Conservation (phyloP, 345 rosid species). For the Corymbia maculata region DNA sequence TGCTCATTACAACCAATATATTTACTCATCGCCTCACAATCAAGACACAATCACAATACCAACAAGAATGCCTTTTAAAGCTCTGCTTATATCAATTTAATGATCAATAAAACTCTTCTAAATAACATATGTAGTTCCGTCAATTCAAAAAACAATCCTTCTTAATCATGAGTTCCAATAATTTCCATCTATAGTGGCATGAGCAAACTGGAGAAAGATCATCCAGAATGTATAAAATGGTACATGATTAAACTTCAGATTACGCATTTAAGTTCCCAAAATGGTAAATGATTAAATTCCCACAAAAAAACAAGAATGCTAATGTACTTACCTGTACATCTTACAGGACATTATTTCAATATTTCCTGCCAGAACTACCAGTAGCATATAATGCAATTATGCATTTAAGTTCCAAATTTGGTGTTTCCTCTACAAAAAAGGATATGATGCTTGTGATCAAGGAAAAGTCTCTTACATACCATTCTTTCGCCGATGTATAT, state of each 20-base stretch:
- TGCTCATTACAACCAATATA: background rate
- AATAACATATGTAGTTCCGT: background rate
- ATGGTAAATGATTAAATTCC: background rate
- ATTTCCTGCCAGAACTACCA: background rate
- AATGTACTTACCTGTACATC: background rate
- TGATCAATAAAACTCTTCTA: background rate
- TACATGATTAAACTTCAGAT: background rate
- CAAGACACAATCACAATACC: background rate
- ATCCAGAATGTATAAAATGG: background rate
- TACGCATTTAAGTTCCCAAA: background rate
- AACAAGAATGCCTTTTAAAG: background rate
- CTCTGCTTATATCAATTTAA: background rate
- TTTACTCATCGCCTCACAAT: background rate
- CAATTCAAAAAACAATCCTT: background rate
- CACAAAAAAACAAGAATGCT: background rate
- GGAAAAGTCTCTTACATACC: background rate
- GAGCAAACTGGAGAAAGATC: background rate
- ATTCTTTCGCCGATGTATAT: background rate
- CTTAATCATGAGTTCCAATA: background rate
- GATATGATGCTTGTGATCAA: background rate
- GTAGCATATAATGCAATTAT: background rate
- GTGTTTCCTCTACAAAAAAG: background rate
- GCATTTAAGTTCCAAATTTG: background rate
- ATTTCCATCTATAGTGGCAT: background rate
- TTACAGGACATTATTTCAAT: background rate